Percentiles rank a stretch among this genome's conserved stretches.
Evolutionary conservation across 2,329 filamentous ascomycete species (phyloP).

Genomic region (Penicillium sp.): DNA sequence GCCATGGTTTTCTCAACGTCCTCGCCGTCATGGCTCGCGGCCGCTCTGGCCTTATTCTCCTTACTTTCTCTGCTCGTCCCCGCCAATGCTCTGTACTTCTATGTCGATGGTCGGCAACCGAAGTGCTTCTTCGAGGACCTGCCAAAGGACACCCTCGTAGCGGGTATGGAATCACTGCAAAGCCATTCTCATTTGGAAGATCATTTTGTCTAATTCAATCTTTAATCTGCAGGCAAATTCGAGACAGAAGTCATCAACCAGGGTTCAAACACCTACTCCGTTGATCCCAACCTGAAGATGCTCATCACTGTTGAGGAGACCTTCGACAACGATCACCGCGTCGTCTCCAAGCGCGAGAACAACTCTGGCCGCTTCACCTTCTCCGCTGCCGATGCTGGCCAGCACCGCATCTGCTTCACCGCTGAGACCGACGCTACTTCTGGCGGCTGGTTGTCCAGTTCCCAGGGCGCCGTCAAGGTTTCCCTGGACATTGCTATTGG

Average conservation of each 20-base stretch:
- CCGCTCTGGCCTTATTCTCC: constrained; percentile 61
- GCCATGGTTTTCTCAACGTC: constrained; percentile 38
- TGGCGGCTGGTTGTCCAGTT: constrained; percentile 68
- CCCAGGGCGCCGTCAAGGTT: constrained; percentile 76
- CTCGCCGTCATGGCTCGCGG: constrained; percentile 39
- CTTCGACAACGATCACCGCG: constrained; percentile 96
- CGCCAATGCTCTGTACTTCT: constrained; percentile 89
- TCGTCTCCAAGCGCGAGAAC: constrained; percentile 80
- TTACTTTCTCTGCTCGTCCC: constrained; percentile 60
- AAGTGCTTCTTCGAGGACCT: constrained; percentile 99
- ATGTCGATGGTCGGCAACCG: constrained; percentile 76
- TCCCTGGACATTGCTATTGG: constrained; percentile 90
- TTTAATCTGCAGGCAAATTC: constrained; percentile 66
- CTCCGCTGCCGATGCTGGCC: constrained; percentile 87
- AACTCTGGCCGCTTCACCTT: constrained; percentile 87
- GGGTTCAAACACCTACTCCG: constrained; percentile 63
- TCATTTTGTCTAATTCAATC: neutral
- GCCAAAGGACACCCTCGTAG: constrained; percentile 93
- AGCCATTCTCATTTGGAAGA: neutral
- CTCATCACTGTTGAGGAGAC: constrained; percentile 92
- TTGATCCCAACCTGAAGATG: constrained; percentile 74
- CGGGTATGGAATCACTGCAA: constrained; percentile 56
- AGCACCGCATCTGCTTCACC: constrained; percentile 93
- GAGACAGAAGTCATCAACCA: constrained; percentile 80
- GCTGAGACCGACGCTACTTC: constrained; percentile 70